Evolutionary conservation across 768 basidiomycete genomes (phyloP).

Genomic region (Mycena indigotica): DNA sequence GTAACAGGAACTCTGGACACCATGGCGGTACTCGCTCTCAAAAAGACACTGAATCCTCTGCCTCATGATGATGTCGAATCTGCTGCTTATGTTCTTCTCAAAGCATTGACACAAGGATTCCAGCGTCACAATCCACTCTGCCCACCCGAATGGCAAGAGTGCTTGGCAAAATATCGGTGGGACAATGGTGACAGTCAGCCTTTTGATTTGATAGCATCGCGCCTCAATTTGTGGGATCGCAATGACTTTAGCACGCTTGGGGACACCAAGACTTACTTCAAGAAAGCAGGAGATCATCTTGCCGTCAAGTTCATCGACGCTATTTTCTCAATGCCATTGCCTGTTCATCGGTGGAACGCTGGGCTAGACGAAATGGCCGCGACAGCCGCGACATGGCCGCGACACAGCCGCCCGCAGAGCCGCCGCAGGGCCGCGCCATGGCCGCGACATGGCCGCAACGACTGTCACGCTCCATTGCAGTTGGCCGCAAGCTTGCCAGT

Average conservation of each 20-base stretch:
- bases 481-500: no score
- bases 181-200: slow-evolving; percentile 1
- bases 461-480: no score
- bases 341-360: background rate
- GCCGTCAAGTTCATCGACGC: slow-evolving; percentile 3
- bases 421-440: no score
- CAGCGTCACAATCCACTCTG: background rate
- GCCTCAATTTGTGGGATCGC: background rate
- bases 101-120: slow-evolving; percentile 9
- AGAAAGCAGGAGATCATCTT: background rate
- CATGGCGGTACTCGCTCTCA: slow-evolving; percentile 10
- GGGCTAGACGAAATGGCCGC: no score
- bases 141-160: background rate
- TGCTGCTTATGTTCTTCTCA: slow-evolving; percentile 16
- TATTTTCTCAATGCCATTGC: slow-evolving; percentile 11
- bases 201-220: background rate
- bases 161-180: background rate
- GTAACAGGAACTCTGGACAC: slow-evolving; percentile 16
- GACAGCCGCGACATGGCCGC: no score
- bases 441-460: no score
- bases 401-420: no score
- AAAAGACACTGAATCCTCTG: background rate
- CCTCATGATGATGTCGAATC: slow-evolving; percentile 19
- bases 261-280: background rate
- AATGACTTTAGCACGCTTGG: background rate